These are phyloP conservation scores for Santalum album DNA, from an alignment of 164 flowering plant species.

Conservation along the genomic window DNA sequence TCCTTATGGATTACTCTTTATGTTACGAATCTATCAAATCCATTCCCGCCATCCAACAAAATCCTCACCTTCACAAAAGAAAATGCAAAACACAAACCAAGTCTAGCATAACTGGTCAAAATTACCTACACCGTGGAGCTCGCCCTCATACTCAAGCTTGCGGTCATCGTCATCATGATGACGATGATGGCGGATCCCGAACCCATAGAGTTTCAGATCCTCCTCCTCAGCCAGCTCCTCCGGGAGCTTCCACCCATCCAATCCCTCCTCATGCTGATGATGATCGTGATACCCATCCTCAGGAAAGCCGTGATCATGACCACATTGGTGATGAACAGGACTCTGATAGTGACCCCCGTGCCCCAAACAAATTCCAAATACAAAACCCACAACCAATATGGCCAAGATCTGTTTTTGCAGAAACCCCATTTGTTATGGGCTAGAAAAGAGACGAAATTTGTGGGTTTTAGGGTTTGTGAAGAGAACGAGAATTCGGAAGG, in stretches of 20 bases:
- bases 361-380: constrained; percentile 19
- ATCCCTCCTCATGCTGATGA: constrained; percentile 8
- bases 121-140: constrained; percentile 51
- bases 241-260: constrained; percentile 33
- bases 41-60: too few relatives aligned
- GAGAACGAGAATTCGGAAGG: neutral
- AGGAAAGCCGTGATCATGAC: constrained; percentile 21
- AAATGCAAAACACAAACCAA: neutral
- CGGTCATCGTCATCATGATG: constrained; percentile 26
- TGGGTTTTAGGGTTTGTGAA: neutral
- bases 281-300: constrained; percentile 16
- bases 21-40: too few relatives aligned
- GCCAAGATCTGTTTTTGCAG: constrained; percentile 2
- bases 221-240: constrained; percentile 92
- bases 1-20: too few relatives aligned
- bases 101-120: neutral
- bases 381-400: constrained; percentile 6
- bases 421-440: constrained; percentile 10
- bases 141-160: constrained; percentile 16
- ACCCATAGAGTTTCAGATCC: constrained; percentile 54
- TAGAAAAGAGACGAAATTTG: neutral
- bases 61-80: too few relatives aligned
- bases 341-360: constrained; percentile 4
- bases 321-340: constrained; percentile 8
- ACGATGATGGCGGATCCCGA: constrained; percentile 21